These are phyloP conservation scores for Leishmania aethiopica DNA, from an alignment of 208 protist species.

Conservation along the genomic window DNA sequence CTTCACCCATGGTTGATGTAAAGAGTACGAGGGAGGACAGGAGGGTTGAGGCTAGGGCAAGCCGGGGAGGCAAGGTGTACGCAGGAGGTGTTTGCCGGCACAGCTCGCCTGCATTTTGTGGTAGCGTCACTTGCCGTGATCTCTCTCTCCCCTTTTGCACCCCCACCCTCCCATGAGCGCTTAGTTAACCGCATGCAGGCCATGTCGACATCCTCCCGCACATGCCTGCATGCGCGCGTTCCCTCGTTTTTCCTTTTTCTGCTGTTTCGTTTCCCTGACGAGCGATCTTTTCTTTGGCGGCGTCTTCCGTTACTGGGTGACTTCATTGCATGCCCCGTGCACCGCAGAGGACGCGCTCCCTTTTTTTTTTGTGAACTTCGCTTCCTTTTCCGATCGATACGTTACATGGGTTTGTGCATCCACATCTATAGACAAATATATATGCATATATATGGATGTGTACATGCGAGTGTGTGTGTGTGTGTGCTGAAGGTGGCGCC, in stretches of 20 bases:
- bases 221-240: too few species aligned
- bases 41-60: neutral
- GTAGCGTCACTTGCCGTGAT: neutral
- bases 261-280: neutral
- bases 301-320: neutral
- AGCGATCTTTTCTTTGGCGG: neutral
- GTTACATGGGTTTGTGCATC: too few species aligned
- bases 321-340: too few species aligned
- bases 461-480: too few species aligned
- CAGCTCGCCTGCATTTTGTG: neutral
- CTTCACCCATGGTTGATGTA: conserved; percentile 60
- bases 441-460: too few species aligned
- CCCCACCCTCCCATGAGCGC: neutral
- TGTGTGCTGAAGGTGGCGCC: too few species aligned
- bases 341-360: too few species aligned
- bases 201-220: neutral
- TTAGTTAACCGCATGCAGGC: neutral
- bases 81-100: neutral
- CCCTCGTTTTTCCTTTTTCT: neutral
- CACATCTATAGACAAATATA: too few species aligned
- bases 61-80: neutral
- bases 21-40: neutral
- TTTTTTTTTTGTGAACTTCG: too few species aligned
- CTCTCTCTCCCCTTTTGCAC: neutral
- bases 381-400: too few species aligned